Conservation (phyloP, 306 rosid genomes). For the Crotalaria pallida region DNA sequence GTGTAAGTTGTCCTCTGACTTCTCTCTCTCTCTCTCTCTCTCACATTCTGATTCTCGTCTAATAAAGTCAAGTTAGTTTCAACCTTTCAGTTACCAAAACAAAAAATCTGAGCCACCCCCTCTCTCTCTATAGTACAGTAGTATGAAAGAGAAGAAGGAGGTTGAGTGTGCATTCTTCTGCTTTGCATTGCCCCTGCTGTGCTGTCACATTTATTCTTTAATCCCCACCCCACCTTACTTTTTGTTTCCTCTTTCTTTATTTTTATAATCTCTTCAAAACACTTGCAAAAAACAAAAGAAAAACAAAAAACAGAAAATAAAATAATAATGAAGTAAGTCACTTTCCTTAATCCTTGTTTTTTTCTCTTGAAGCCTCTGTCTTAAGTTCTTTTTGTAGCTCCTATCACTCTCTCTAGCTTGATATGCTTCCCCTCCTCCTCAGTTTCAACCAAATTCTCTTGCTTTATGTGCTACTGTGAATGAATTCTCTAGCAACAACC, state of each 20-base stretch:
- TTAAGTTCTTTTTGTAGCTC: constrained; percentile 8
- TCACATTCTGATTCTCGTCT: neutral
- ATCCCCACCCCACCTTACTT: neutral
- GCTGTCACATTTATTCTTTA: constrained; percentile 17
- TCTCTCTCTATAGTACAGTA: constrained; percentile 9
- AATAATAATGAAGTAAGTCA: too few relatives aligned
- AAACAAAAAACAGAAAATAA: too few relatives aligned
- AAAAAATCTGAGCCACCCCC: neutral
- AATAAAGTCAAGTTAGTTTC: neutral
- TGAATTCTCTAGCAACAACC: neutral
- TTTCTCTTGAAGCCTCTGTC: constrained; percentile 3
- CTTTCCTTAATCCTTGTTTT: constrained; percentile 12
- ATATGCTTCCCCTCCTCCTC: constrained; percentile 27
- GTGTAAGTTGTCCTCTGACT: constrained; percentile 4
- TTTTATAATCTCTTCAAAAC: neutral
- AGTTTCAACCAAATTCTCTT: constrained; percentile 24
- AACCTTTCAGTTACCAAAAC: constrained; percentile 3
- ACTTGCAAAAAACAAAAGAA: constrained; percentile 1
- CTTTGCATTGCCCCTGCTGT: constrained; percentile 22
- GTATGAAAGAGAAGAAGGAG: constrained; percentile 9
- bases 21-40: neutral
- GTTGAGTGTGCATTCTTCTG: constrained; percentile 23
- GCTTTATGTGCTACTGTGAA: constrained; percentile 6
- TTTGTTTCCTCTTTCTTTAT: neutral
- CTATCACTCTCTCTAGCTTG: neutral